A percentile compares a stretch with the other conserved stretches of the same genome.
These are phyloP conservation scores for Daldinia concentrica DNA, from an alignment of 495 filamentous ascomycete species.

Conservation along the genomic window DNA sequence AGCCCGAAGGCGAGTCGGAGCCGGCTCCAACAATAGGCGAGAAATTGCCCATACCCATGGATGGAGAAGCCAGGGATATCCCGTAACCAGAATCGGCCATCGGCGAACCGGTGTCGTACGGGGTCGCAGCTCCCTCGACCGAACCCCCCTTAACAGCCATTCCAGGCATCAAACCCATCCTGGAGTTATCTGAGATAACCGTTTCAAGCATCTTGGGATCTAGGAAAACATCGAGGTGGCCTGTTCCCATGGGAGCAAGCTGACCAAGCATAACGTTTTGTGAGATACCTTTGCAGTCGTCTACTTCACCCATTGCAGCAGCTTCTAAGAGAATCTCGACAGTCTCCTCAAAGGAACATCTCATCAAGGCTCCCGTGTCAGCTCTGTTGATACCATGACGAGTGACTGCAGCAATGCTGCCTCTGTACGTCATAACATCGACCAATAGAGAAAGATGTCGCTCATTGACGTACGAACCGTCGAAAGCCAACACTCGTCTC, in stretches of 20 bases:
- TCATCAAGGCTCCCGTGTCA: conserved; percentile 97
- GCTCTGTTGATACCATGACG: conserved; percentile 98
- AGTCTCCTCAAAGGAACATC: conserved; percentile 99
- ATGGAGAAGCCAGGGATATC: conserved; percentile 65
- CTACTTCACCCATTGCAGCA: conserved; percentile 90
- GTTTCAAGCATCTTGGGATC: conserved; percentile 96
- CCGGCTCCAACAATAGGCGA: conserved; percentile 85
- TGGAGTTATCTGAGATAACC: conserved; percentile 87
- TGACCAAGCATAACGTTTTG: conserved; percentile 99
- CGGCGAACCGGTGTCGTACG: conserved; percentile 92
- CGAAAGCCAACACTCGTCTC: conserved; percentile 90
- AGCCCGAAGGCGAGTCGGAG: conserved; percentile 78
- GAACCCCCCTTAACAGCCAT: conserved; percentile 77
- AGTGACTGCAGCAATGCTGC: conserved; percentile 92
- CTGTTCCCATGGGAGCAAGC: conserved; percentile 94
- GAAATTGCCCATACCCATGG: conserved; percentile 86
- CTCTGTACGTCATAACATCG: conserved; percentile 97
- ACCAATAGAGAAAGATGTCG: conserved; percentile 95
- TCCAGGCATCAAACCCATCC: conserved; percentile 78
- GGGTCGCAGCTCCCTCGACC: conserved; percentile 87
- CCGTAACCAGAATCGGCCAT: conserved; percentile 74
- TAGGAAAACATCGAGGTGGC: conserved; percentile 89
- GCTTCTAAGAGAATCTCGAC: conserved; percentile 98
- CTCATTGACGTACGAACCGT: conserved; percentile 99
- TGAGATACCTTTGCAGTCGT: conserved; percentile 96